phyloP scores from a whole-genome alignment of 768 basidiomycete species.

The Amanita rimosa region DNA sequence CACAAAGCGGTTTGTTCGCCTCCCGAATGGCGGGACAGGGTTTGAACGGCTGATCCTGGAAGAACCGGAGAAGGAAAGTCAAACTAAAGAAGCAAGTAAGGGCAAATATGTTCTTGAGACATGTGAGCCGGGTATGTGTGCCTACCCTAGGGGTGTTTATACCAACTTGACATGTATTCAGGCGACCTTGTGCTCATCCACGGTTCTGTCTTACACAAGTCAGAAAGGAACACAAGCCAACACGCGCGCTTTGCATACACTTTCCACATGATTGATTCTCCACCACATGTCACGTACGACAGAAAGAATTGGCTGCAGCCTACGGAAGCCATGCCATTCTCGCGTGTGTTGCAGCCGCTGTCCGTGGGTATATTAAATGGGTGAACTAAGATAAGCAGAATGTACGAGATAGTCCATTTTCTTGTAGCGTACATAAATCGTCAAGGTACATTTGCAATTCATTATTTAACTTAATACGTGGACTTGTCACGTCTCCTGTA shows the following conservation, averaged over 20 bases:
- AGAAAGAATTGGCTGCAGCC: conserved; percentile 96
- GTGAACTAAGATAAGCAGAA: not conserved
- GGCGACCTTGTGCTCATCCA: conserved; percentile 93
- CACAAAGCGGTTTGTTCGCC: conserved; percentile 77
- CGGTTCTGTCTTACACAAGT: conserved; percentile 87
- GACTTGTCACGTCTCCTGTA: conserved; percentile 32
- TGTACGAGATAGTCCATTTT: not conserved
- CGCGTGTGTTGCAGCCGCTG: conserved; percentile 34
- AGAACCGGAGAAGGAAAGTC: conserved; percentile 13
- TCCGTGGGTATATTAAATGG: not conserved
- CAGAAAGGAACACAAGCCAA: conserved; percentile 72
- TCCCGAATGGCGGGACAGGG: conserved; percentile 68
- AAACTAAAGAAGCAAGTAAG: conserved; percentile 16
- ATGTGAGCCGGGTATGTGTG: conserved; percentile 55
- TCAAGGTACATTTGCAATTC: not conserved
- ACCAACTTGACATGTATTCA: conserved; percentile 11
- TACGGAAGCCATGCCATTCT: conserved; percentile 73
- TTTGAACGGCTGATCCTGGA: conserved; percentile 54
- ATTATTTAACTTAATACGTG: not conserved
- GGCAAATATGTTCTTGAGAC: conserved; percentile 55
- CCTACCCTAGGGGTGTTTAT: not conserved
- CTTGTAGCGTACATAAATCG: not conserved
- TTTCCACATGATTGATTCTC: conserved; percentile 87
- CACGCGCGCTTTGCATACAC: conserved; percentile 90
- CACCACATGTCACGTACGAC: conserved; percentile 64